Evolutionary conservation across 2,329 filamentous ascomycete species (phyloP).

Genomic region (Helminthosporium solani): DNA sequence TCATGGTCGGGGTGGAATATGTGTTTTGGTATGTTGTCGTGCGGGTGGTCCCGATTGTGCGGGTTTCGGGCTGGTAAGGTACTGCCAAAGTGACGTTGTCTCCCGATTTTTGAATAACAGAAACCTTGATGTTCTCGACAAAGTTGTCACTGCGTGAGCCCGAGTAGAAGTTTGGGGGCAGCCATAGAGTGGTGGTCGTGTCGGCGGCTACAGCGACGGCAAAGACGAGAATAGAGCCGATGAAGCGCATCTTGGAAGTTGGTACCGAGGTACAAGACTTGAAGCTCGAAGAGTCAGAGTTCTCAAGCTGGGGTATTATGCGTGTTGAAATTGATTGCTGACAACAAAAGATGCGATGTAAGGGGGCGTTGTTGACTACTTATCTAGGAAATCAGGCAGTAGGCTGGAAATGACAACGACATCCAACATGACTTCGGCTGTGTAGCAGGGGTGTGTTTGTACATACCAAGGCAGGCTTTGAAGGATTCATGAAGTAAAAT

Average conservation of each 20-base stretch:
- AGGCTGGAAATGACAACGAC: neutral
- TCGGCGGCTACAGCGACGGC: conserved; percentile 24
- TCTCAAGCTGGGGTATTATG: conserved; percentile 3
- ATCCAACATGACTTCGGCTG: neutral
- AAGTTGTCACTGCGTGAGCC: neutral
- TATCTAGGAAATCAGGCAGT: conserved; percentile 6
- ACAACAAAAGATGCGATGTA: conserved; percentile 1
- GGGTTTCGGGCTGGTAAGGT: conserved; percentile 5
- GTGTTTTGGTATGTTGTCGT: conserved; percentile 1
- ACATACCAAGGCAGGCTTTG: conserved; percentile 2
- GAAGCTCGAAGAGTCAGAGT: conserved; percentile 3
- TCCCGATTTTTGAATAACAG: conserved; percentile 21
- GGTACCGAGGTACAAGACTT: conserved; percentile 1
- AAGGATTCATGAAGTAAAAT: conserved; percentile 2
- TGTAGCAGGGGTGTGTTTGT: neutral
- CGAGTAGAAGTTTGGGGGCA: conserved; percentile 11
- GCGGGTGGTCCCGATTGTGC: neutral
- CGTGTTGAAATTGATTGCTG: conserved; percentile 11
- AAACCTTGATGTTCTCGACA: conserved; percentile 16
- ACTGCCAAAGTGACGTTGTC: conserved; percentile 23
- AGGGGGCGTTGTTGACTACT: conserved; percentile 8
- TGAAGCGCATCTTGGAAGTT: conserved; percentile 23
- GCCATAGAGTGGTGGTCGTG: conserved; percentile 32
- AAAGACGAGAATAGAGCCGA: conserved; percentile 23
- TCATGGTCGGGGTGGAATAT: conserved; percentile 8